These are phyloP conservation scores for Echium plantagineum DNA, from an alignment of 257 asterid genomes.

Conservation along the genomic window DNA sequence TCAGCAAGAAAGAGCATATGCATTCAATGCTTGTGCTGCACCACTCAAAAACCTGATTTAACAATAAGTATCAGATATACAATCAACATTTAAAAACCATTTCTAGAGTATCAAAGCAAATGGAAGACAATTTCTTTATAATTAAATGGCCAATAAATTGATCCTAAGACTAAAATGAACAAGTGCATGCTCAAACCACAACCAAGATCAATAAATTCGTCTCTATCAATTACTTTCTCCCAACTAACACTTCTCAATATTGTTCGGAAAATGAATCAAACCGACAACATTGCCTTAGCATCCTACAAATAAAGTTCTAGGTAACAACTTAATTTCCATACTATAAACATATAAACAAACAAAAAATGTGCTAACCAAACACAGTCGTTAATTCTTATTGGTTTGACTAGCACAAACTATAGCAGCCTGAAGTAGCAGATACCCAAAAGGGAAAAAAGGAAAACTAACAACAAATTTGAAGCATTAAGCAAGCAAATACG, in stretches of 20 bases:
- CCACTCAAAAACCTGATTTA: not conserved
- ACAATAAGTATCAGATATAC: not conserved
- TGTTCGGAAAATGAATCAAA: too few relatives aligned
- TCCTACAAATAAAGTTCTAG: not conserved
- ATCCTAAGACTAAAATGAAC: too few relatives aligned
- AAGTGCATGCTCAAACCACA: too few relatives aligned
- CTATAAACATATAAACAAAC: too few relatives aligned
- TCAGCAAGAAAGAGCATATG: not conserved
- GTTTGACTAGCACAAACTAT: not conserved
- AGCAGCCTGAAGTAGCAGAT: not conserved
- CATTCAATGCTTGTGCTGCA: not conserved
- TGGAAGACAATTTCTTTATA: too few relatives aligned
- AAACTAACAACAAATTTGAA: not conserved
- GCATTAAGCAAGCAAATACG: not conserved
- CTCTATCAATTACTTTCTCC: not conserved
- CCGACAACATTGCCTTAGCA: not conserved
- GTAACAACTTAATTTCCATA: not conserved
- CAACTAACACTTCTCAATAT: not conserved
- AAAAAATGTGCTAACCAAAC: not conserved
- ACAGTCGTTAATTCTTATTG: not conserved
- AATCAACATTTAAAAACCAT: too few relatives aligned
- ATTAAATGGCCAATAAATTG: too few relatives aligned
- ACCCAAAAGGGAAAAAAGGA: too few relatives aligned
- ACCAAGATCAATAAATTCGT: too few relatives aligned
- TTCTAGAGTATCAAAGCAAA: not conserved